Evolutionary conservation across 768 basidiomycete genomes (phyloP).

Genomic region (Suillus fuscotomentosus): DNA sequence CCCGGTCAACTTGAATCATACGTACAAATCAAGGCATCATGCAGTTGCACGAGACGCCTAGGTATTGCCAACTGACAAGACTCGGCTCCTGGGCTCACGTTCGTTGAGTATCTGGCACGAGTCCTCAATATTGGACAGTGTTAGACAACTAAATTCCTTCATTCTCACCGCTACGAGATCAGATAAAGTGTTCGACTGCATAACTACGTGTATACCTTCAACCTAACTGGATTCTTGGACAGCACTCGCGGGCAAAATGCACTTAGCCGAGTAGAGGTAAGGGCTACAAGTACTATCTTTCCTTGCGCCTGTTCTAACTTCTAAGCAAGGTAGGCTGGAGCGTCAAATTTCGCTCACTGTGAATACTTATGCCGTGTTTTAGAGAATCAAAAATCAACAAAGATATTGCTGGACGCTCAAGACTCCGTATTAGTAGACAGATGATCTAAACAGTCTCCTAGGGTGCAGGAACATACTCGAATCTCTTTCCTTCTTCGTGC

Average conservation of each 20-base stretch:
- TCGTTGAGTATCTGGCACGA: constrained; percentile 7
- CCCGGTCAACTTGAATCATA: background rate
- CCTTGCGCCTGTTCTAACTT: no score
- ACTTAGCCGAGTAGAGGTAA: no score
- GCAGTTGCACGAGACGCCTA: constrained; percentile 13
- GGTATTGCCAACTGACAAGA: constrained; percentile 29
- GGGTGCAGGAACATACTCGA: constrained; percentile 2
- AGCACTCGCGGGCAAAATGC: no score
- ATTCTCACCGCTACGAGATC: no score
- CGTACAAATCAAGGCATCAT: constrained; percentile 33
- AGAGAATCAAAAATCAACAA: background rate
- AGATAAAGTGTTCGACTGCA: no score
- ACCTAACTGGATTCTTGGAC: no score
- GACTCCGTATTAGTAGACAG: background rate
- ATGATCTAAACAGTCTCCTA: background rate
- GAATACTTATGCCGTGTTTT: constrained; percentile 1
- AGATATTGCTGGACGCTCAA: background rate
- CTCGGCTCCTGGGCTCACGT: constrained; percentile 36
- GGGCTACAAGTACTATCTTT: no score
- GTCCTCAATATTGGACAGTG: no score
- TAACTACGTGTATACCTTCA: no score
- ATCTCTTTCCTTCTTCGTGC: constrained; percentile 30
- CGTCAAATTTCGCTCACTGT: no score
- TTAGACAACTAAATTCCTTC: no score
- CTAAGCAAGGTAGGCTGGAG: no score